Percentiles rank a stretch among this genome's conserved stretches.
Evolutionary conservation across 495 filamentous ascomycete species (phyloP).

Genomic region (Aspergillus egyptiacus): DNA sequence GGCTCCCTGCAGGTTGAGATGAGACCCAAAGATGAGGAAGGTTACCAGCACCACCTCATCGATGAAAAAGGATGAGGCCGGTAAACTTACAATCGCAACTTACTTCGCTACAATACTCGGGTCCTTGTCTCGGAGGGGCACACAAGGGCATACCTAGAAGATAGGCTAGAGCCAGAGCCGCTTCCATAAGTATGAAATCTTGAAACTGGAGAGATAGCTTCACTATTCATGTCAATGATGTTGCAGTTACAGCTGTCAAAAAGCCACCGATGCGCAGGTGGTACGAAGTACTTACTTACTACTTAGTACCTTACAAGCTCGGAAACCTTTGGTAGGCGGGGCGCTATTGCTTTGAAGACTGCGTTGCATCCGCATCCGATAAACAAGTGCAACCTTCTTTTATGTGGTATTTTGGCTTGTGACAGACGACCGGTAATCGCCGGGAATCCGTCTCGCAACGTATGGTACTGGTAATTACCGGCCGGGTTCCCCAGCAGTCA

Average conservation of each 20-base stretch:
- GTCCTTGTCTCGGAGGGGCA: not conserved
- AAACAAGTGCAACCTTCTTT: constrained; percentile 18
- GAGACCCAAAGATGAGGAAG: not conserved
- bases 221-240: not conserved
- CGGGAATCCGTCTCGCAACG: constrained; percentile 12
- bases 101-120: not conserved
- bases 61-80: not conserved
- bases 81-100: not conserved
- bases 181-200: not conserved
- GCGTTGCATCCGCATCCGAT: not conserved
- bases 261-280: too few species aligned
- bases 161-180: not conserved
- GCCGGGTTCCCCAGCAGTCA: too few species aligned
- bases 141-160: too few species aligned
- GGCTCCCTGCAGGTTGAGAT: not conserved
- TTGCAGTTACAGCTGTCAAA: constrained; percentile 9
- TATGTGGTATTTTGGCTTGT: constrained; percentile 2
- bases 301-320: too few species aligned
- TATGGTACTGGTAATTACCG: constrained; percentile 11
- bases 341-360: too few species aligned
- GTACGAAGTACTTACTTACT: too few species aligned
- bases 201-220: not conserved
- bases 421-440: not conserved
- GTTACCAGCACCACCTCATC: not conserved
- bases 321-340: too few species aligned